Conservation (phyloP, 495 filamentous ascomycete species). For the Aspergillus haitiensis region DNA sequence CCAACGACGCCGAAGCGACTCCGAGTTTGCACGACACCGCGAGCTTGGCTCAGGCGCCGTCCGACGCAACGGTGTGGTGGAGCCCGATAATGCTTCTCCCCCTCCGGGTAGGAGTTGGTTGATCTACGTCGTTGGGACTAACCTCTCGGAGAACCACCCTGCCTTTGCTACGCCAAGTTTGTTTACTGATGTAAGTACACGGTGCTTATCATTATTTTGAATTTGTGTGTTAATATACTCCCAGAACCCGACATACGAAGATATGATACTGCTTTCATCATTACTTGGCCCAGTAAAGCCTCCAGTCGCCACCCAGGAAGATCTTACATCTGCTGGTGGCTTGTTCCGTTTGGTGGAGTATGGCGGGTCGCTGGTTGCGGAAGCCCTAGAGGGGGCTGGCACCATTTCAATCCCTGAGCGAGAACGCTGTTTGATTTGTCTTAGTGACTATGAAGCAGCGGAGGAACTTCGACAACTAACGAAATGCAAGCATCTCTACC, state of each 20-base stretch:
- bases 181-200: conserved; percentile 64
- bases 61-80: conserved; percentile 66
- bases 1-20: conserved; percentile 61
- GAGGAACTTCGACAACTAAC: conserved; percentile 63
- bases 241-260: conserved; percentile 74
- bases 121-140: conserved; percentile 77
- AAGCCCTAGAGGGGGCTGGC: conserved; percentile 48
- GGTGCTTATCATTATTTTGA: neutral
- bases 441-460: conserved; percentile 66
- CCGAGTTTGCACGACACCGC: conserved; percentile 59
- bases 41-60: conserved; percentile 62
- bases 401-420: conserved; percentile 52
- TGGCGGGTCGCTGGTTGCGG: conserved; percentile 50
- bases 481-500: conserved; percentile 71
- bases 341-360: conserved; percentile 53
- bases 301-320: conserved; percentile 67
- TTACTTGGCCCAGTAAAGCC: conserved; percentile 73
- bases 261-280: conserved; percentile 73
- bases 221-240: conserved; percentile 16
- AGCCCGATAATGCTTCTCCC: conserved; percentile 57
- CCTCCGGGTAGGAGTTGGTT: conserved; percentile 66
- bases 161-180: conserved; percentile 74
- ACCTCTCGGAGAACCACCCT: conserved; percentile 73
- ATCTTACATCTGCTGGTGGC: conserved; percentile 65
- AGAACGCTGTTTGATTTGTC: conserved; percentile 69